Percentiles rank a stretch among this genome's conserved stretches.
phyloP scores from a whole-genome alignment of 2,329 filamentous ascomycete genomes.

The Aspergillus jensenii region DNA sequence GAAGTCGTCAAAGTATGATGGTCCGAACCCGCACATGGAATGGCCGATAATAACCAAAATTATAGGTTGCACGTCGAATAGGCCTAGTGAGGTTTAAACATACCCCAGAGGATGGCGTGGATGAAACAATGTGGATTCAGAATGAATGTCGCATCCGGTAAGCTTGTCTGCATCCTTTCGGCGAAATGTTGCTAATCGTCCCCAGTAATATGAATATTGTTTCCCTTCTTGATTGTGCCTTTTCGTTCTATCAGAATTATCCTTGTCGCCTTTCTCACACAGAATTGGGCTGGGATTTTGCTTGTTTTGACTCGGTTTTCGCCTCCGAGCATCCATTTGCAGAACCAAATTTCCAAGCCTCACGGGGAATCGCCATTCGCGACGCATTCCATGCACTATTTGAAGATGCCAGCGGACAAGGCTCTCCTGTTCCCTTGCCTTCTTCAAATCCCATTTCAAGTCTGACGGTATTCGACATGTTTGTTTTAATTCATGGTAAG shows the following conservation, averaged over 20 bases:
- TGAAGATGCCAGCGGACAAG: conserved; percentile 22
- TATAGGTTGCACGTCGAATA: conserved; percentile 40
- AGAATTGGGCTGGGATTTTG: conserved; percentile 47
- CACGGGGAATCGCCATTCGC: conserved; percentile 36
- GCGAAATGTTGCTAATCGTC: conserved; percentile 6
- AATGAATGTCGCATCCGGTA: conserved; percentile 47
- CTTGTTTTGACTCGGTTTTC: conserved; percentile 43
- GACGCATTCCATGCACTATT: conserved; percentile 44
- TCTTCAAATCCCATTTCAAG: conserved; percentile 16
- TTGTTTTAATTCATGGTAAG: conserved; percentile 45
- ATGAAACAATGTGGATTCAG: conserved; percentile 45
- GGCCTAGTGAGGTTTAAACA: conserved; percentile 40
- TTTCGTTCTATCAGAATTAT: conserved; percentile 47
- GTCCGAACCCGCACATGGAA: not conserved
- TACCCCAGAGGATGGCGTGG: conserved; percentile 34
- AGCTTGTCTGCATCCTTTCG: not conserved
- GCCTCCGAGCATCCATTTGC: conserved; percentile 43
- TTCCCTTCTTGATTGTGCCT: conserved; percentile 45
- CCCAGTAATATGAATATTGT: conserved; percentile 41
- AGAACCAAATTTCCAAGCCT: conserved; percentile 39
- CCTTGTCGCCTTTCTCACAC: conserved; percentile 41
- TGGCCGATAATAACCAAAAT: not conserved
- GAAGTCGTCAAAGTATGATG: conserved; percentile 41
- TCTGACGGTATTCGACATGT: conserved; percentile 41
- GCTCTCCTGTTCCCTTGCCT: not conserved